Percentiles rank a stretch among this genome's conserved stretches.
Evolutionary conservation across 1,139 yeast genomes (phyloP).

Genomic region (Yamadazyma sp.): DNA sequence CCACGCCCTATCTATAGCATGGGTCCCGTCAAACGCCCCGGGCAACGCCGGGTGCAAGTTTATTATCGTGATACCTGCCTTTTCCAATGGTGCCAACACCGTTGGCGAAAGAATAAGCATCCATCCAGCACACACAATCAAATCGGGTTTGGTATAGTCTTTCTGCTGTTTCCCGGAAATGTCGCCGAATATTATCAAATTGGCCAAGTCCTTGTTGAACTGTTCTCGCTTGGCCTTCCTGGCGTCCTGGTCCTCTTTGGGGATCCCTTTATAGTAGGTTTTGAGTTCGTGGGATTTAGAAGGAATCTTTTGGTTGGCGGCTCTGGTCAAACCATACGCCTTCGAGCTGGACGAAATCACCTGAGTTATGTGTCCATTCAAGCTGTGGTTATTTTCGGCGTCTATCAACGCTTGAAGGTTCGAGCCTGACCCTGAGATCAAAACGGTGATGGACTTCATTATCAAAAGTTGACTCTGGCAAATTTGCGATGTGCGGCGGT

Average conservation of each 20-base stretch:
- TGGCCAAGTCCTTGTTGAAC: slow-evolving; percentile 79
- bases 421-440: slow-evolving; percentile 93
- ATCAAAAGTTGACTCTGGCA: background rate
- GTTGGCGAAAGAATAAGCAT: slow-evolving; percentile 84
- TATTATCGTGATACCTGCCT: slow-evolving; percentile 70
- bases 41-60: slow-evolving; percentile 97
- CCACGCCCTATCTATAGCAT: slow-evolving; percentile 96
- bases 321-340: slow-evolving; percentile 86
- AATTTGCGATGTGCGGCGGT: slow-evolving; percentile 1
- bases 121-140: slow-evolving; percentile 98
- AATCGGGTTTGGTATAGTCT: slow-evolving; percentile 58
- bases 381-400: slow-evolving; percentile 48
- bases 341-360: slow-evolving; percentile 82
- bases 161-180: slow-evolving; percentile 27
- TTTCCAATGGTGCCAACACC: slow-evolving; percentile 65
- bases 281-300: slow-evolving; percentile 71
- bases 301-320: slow-evolving; percentile 64
- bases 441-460: slow-evolving; percentile 55
- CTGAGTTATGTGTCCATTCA: slow-evolving; percentile 57
- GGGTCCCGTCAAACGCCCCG: slow-evolving; percentile 95
- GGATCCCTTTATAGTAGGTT: slow-evolving; percentile 69
- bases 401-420: slow-evolving; percentile 92
- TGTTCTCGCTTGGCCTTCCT: slow-evolving; percentile 62
- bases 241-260: slow-evolving; percentile 59
- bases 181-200: slow-evolving; percentile 53